Percentiles rank a stretch among this genome's conserved stretches.
phyloP scores from a whole-genome alignment of 169 alveolate genomes.

The Plasmodium adleri region DNA sequence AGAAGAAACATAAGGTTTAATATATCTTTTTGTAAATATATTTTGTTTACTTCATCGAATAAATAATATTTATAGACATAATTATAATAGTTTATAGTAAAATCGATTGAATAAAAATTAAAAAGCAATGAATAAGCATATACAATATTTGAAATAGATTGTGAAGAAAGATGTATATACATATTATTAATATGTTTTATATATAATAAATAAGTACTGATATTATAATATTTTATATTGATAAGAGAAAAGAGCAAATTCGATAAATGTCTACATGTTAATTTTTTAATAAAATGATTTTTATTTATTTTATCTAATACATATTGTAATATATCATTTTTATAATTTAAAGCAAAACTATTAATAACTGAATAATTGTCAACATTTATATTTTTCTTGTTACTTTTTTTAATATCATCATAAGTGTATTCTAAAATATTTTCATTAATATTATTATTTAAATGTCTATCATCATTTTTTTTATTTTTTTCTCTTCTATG shows the following conservation, averaged over 20 bases:
- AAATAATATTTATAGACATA: constrained; percentile 47
- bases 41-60: not conserved
- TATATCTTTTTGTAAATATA: not conserved
- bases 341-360: constrained; percentile 28
- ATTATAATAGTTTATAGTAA: constrained; percentile 47
- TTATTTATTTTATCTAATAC: constrained; percentile 45
- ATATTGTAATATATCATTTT: constrained; percentile 62
- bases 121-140: constrained; percentile 47
- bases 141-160: constrained; percentile 47
- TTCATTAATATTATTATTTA: not conserved
- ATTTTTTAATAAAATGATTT: constrained; percentile 60
- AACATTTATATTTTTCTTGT: not conserved
- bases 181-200: constrained; percentile 45
- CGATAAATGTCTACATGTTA: constrained; percentile 62
- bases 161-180: constrained; percentile 61
- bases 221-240: constrained; percentile 63
- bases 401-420: not conserved
- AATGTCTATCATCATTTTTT: not conserved
- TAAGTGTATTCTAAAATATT: not conserved
- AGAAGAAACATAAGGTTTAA: constrained; percentile 62
- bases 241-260: constrained; percentile 49
- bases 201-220: constrained; percentile 45
- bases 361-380: not conserved
- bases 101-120: constrained; percentile 58
- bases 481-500: not conserved